phyloP scores from a whole-genome alignment of 2,329 filamentous ascomycete genomes.

The Thielaviopsis ethacetica region DNA sequence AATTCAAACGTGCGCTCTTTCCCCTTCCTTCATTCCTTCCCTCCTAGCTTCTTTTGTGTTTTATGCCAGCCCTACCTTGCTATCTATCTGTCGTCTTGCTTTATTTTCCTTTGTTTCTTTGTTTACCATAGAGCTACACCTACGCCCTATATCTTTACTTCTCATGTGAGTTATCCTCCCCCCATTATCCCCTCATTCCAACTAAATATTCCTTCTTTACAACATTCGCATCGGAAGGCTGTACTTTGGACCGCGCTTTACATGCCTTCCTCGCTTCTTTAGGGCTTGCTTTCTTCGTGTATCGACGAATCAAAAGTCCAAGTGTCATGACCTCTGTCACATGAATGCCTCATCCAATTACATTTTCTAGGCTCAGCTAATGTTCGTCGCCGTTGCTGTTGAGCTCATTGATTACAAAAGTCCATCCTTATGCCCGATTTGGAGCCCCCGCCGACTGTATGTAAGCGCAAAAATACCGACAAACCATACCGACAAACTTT shows the following conservation, averaged over 20 bases:
- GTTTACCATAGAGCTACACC: background rate
- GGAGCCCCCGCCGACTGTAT: background rate
- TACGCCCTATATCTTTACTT: background rate
- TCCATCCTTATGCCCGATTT: background rate
- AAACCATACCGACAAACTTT: too few relatives aligned
- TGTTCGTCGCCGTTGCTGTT: background rate
- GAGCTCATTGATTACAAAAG: background rate
- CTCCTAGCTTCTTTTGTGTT: background rate
- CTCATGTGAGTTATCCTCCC: background rate
- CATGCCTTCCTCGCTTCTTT: background rate
- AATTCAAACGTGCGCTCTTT: background rate
- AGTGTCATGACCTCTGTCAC: background rate
- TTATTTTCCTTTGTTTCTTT: background rate
- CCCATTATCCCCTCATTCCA: background rate
- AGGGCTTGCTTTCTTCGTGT: background rate
- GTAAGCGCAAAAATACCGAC: too few relatives aligned
- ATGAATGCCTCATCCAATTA: background rate
- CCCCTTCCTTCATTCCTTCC: background rate
- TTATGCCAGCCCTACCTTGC: background rate
- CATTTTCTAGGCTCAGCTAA: background rate
- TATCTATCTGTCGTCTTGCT: background rate
- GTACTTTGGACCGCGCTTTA: background rate
- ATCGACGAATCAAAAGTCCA: background rate
- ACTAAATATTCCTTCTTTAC: background rate
- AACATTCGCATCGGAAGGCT: background rate